Evolutionary conservation across 2,329 filamentous ascomycete genomes (phyloP).

Genomic region (Seiridium unicorne): DNA sequence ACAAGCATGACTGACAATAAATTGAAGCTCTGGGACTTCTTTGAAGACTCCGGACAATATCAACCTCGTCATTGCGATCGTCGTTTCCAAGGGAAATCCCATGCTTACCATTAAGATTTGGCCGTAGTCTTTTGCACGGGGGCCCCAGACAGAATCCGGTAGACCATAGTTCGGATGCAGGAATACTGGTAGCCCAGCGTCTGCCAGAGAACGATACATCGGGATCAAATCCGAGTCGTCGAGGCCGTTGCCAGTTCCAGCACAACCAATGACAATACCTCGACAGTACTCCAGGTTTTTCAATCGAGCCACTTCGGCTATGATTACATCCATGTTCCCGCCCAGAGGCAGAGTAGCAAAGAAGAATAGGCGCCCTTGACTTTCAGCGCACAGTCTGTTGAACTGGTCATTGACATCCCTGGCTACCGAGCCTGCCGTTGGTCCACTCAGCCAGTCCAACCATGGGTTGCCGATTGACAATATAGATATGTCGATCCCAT

Average conservation of each 20-base stretch:
- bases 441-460: slow-evolving; percentile 74
- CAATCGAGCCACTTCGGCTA: slow-evolving; percentile 64
- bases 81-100: slow-evolving; percentile 89
- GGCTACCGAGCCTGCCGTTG: slow-evolving; percentile 63
- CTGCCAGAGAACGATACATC: slow-evolving; percentile 68
- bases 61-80: slow-evolving; percentile 85
- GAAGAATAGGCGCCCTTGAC: slow-evolving; percentile 71
- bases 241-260: slow-evolving; percentile 74
- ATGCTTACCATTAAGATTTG: slow-evolving; percentile 83
- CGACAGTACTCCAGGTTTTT: slow-evolving; percentile 64
- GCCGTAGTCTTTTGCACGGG: slow-evolving; percentile 70
- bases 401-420: slow-evolving; percentile 74
- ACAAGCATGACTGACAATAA: slow-evolving; percentile 84
- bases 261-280: slow-evolving; percentile 83
- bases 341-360: slow-evolving; percentile 81
- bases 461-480: slow-evolving; percentile 90
- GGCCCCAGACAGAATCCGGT: slow-evolving; percentile 75
- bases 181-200: slow-evolving; percentile 67
- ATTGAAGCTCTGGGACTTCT: slow-evolving; percentile 62
- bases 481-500: slow-evolving; percentile 78
- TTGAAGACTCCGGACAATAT: slow-evolving; percentile 84
- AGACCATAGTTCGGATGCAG: slow-evolving; percentile 67
- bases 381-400: slow-evolving; percentile 64
- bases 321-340: slow-evolving; percentile 59
- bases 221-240: slow-evolving; percentile 74